These are phyloP conservation scores for Arabidopsis arenosa DNA, from an alignment of 345 rosid species.

Conservation along the genomic window DNA sequence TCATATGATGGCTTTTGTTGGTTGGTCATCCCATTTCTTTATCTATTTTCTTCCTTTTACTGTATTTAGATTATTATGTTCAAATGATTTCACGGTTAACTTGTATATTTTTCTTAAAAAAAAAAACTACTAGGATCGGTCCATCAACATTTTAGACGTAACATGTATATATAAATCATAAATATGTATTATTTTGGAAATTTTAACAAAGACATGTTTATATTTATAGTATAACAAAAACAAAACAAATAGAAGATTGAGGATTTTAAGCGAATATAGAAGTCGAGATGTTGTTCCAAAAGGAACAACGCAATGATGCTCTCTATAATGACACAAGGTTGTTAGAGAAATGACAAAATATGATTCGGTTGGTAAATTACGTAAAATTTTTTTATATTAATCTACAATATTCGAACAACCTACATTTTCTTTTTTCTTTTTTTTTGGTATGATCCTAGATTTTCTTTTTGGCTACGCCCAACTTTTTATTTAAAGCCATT, in stretches of 20 bases:
- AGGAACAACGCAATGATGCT: constrained; percentile 10
- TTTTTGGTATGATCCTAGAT: too few species aligned
- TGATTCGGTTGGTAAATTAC: constrained; percentile 35
- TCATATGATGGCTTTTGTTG: constrained; percentile 41
- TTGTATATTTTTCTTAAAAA: too few species aligned
- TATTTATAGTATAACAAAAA: background rate
- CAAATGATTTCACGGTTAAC: background rate
- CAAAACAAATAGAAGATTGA: background rate
- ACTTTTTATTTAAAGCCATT: background rate
- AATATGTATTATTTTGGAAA: background rate
- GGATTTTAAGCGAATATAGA: background rate
- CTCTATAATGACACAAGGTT: constrained; percentile 20
- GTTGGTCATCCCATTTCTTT: constrained; percentile 35
- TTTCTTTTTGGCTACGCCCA: background rate
- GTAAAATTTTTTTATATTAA: background rate
- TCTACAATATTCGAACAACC: background rate
- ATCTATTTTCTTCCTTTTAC: background rate
- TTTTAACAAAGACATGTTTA: too few species aligned
- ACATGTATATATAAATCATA: background rate
- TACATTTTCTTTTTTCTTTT: background rate
- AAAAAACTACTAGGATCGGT: background rate
- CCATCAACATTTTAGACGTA: background rate
- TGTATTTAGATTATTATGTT: constrained; percentile 16
- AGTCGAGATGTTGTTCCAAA: constrained; percentile 16
- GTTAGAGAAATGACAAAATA: constrained; percentile 36